These are phyloP conservation scores for Artemisia tridentata DNA, from an alignment of 129 eudicot species.

Conservation along the genomic window DNA sequence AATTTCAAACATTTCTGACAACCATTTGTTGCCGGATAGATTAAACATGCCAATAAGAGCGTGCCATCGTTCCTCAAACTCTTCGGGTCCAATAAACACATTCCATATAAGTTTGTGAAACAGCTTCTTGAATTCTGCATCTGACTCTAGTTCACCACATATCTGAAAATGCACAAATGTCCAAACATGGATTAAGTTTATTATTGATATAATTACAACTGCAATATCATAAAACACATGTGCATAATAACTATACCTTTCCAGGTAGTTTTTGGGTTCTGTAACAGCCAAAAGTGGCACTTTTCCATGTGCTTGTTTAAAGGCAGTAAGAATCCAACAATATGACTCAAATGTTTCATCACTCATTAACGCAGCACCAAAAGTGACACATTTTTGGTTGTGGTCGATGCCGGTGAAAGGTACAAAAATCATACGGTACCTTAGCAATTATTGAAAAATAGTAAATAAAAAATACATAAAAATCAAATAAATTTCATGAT, in stretches of 20 bases:
- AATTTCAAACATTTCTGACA: background rate
- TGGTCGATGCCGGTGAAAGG: background rate
- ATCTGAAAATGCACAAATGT: background rate
- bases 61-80: background rate
- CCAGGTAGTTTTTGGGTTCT: background rate
- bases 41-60: background rate
- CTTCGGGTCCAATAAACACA: background rate
- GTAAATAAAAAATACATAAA: background rate
- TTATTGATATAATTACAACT: background rate
- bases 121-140: background rate
- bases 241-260: background rate
- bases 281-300: background rate
- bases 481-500: background rate
- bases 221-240: background rate
- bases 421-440: background rate
- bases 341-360: background rate
- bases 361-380: background rate
- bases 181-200: background rate
- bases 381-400: background rate
- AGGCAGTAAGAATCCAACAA: background rate
- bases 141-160: background rate
- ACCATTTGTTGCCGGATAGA: background rate
- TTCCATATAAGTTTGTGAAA: constrained; percentile 14
- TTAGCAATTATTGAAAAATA: background rate
- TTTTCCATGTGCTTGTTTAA: background rate